Conservation (phyloP, 2,329 filamentous ascomycete genomes). For the Microdochium trichocladiopsis region DNA sequence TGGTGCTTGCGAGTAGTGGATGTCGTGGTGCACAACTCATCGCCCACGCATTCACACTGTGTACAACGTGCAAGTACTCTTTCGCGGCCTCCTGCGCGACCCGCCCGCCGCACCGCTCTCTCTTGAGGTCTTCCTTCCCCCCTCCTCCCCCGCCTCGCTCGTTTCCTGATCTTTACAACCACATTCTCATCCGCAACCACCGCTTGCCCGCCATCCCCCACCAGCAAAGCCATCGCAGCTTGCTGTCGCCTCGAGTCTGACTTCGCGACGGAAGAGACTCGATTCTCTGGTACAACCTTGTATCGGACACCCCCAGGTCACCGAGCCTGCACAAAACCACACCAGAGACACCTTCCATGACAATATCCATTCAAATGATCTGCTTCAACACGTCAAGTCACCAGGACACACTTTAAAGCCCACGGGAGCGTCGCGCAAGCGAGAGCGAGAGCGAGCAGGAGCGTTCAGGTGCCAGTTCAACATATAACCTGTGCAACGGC, state of each 20-base stretch:
- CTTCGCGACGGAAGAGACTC: not conserved
- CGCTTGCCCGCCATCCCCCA: not conserved
- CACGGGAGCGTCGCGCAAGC: constrained; percentile 58
- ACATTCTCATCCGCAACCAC: not conserved
- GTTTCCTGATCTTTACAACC: not conserved
- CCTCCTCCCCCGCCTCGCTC: not conserved
- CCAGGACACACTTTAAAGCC: constrained; percentile 64
- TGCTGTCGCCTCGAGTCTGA: not conserved
- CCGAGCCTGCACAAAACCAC: constrained; percentile 25
- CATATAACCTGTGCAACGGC: constrained; percentile 45
- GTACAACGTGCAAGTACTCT: constrained; percentile 11
- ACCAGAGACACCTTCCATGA: constrained; percentile 42
- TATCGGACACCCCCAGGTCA: constrained; percentile 13
- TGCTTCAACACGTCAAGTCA: constrained; percentile 40
- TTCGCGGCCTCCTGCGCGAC: constrained; percentile 19
- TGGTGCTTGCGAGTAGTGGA: not conserved
- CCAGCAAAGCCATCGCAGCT: not conserved
- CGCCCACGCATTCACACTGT: constrained; percentile 10
- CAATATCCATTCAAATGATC: constrained; percentile 47
- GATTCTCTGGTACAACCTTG: constrained; percentile 7
- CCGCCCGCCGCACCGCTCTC: constrained; percentile 17
- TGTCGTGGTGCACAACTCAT: constrained; percentile 8
- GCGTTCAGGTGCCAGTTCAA: constrained; percentile 31
- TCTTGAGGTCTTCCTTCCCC: not conserved
- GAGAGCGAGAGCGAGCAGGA: constrained; percentile 40